Percentiles rank a stretch among this genome's conserved stretches.
phyloP scores from a whole-genome alignment of 2,329 filamentous ascomycete genomes.

The Cladorrhinum sp. region DNA sequence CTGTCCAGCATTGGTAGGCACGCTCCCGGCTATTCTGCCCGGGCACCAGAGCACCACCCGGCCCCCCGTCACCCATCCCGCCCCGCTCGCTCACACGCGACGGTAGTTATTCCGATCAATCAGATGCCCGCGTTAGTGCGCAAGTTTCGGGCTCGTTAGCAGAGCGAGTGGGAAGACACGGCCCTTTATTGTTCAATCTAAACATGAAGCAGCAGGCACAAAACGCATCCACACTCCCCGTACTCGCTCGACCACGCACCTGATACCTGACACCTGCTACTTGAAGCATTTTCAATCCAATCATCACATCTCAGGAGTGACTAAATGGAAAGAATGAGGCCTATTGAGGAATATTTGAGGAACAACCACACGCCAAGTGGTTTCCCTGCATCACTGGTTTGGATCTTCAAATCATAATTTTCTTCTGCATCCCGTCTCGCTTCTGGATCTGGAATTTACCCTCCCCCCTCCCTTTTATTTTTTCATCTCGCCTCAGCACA shows the following conservation, averaged over 20 bases:
- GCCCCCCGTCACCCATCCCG: neutral
- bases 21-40: constrained; percentile 20
- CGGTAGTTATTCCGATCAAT: constrained; percentile 22
- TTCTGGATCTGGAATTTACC: neutral
- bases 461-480: neutral
- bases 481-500: neutral
- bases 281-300: too few relatives aligned
- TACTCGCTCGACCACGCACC: neutral
- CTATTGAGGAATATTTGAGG: too few relatives aligned
- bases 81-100: constrained; percentile 5
- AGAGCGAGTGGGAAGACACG: constrained; percentile 11
- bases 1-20: constrained; percentile 16
- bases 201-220: constrained; percentile 12
- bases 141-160: constrained; percentile 13
- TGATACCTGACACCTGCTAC: neutral
- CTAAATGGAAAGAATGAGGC: too few relatives aligned
- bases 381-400: too few relatives aligned
- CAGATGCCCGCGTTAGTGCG: constrained; percentile 14
- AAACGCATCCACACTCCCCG: neutral
- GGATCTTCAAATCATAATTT: too few relatives aligned
- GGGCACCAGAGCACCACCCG: constrained; percentile 3
- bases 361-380: too few relatives aligned
- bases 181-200: constrained; percentile 7
- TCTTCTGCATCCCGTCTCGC: neutral
- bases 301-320: too few relatives aligned